Evolutionary conservation across 208 protist species (phyloP).

Genomic region (Wallacemonas rigidus): DNA sequence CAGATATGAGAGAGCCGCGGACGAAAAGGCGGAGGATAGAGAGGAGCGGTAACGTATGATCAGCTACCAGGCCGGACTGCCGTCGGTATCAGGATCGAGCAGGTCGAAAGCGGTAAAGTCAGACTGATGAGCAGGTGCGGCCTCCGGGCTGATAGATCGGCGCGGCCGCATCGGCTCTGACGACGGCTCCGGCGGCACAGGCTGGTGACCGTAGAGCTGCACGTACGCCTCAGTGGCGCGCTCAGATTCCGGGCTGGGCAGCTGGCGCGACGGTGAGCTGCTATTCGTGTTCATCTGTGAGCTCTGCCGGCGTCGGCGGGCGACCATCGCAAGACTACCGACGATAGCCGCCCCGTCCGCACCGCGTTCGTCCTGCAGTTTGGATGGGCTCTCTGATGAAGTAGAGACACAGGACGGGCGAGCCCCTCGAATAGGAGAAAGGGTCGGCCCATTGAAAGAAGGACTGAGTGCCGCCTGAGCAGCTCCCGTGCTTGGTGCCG

Average conservation of each 20-base stretch:
- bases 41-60: not conserved
- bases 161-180: not conserved
- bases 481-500: not conserved
- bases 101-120: constrained; percentile 3
- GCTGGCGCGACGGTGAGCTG: not conserved
- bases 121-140: not conserved
- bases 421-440: constrained; percentile 8
- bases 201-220: constrained; percentile 11
- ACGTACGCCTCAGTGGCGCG: constrained; percentile 4
- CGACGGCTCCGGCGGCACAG: not conserved
- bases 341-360: not conserved
- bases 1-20: not conserved
- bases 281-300: not conserved
- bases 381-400: not conserved
- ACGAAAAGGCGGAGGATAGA: not conserved
- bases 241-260: constrained; percentile 4
- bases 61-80: constrained; percentile 5
- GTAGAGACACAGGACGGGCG: not conserved
- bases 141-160: not conserved
- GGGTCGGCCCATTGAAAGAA: not conserved
- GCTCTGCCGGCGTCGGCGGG: constrained; percentile 9
- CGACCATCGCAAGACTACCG: constrained; percentile 9
- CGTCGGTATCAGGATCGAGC: constrained; percentile 13
- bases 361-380: not conserved
- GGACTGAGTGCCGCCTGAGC: not conserved